Conservation (phyloP, 805 yeast species). For the Pichia rugopelliculosa region DNA sequence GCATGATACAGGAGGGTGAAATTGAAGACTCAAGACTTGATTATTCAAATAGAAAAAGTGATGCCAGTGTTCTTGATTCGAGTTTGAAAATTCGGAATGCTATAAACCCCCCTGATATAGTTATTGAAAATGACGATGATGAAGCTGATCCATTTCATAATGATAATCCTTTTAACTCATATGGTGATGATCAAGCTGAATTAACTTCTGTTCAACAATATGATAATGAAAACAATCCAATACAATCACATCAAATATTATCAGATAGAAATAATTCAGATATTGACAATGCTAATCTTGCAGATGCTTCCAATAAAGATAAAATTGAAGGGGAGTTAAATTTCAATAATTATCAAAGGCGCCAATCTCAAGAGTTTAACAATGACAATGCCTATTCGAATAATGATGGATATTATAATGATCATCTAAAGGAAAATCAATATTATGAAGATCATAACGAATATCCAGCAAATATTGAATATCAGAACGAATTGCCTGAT, state of each 20-base stretch:
- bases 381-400: neutral
- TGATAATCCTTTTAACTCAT: neutral
- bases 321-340: neutral
- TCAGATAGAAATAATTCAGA: neutral
- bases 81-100: neutral
- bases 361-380: neutral
- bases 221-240: neutral
- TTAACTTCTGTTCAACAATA: neutral
- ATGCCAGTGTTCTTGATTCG: neutral
- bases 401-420: neutral
- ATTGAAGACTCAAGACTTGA: constrained; percentile 17
- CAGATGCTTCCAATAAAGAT: neutral
- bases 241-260: neutral
- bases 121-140: neutral
- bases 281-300: neutral
- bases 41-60: neutral
- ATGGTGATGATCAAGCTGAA: neutral
- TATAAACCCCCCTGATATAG: neutral
- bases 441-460: too few relatives aligned
- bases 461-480: neutral
- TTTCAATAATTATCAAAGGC: too few relatives aligned
- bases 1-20: constrained; percentile 30
- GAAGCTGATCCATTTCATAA: neutral
- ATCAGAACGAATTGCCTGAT: neutral
- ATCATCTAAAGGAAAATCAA: too few relatives aligned